Percentiles rank a stretch among this genome's conserved stretches.
phyloP scores from a whole-genome alignment of 179 eudicot species.

The Patellifolia procumbens region DNA sequence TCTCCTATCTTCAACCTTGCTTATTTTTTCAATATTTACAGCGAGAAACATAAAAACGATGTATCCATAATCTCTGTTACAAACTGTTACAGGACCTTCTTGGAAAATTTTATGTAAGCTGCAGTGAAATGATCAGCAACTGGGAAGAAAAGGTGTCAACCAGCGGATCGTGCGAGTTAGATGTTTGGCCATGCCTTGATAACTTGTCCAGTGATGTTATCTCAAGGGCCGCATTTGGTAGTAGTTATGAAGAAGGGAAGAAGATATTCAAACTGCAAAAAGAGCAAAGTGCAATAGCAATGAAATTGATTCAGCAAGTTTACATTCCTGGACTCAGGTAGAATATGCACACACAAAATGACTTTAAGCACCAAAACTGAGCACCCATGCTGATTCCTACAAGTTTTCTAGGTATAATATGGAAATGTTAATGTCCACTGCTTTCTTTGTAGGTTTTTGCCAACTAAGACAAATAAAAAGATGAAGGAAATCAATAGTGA shows the following conservation, averaged over 20 bases:
- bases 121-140: slow-evolving; percentile 32
- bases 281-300: slow-evolving; percentile 26
- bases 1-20: not conserved
- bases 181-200: slow-evolving; percentile 39
- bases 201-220: slow-evolving; percentile 34
- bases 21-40: not conserved
- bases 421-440: not conserved
- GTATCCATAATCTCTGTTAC: too few species aligned
- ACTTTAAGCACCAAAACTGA: not conserved
- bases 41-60: too few species aligned
- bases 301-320: slow-evolving; percentile 26
- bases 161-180: slow-evolving; percentile 25
- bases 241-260: slow-evolving; percentile 35
- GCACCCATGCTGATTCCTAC: too few species aligned
- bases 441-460: slow-evolving; percentile 30
- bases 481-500: slow-evolving; percentile 36
- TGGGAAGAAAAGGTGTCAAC: slow-evolving; percentile 28
- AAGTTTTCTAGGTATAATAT: not conserved
- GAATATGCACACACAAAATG: not conserved
- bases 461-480: slow-evolving; percentile 33
- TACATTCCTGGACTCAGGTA: slow-evolving; percentile 41
- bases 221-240: slow-evolving; percentile 41
- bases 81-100: slow-evolving; percentile 23
- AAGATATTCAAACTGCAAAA: slow-evolving; percentile 31
- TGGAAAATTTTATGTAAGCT: slow-evolving; percentile 30